These are phyloP conservation scores for Atractiella rhizophila DNA, from an alignment of 768 basidiomycete genomes.

Conservation along the genomic window DNA sequence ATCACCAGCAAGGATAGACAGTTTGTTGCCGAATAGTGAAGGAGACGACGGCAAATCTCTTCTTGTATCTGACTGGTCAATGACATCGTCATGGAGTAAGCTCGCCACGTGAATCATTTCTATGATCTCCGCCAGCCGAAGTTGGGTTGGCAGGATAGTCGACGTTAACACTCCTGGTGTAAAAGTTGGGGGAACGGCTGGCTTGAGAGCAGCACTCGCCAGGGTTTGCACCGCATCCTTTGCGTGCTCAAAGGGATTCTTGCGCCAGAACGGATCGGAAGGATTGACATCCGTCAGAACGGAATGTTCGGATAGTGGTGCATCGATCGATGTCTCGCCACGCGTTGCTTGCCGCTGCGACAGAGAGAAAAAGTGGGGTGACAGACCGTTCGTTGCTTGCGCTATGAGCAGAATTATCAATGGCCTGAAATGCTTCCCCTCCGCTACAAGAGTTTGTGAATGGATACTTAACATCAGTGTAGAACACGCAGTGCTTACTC, in stretches of 20 bases:
- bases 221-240: constrained; percentile 13
- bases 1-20: constrained; percentile 79
- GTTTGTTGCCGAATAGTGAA: constrained; percentile 65
- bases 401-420: constrained; percentile 68
- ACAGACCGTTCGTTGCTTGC: constrained; percentile 77
- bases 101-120: constrained; percentile 98
- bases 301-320: neutral
- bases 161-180: too few relatives aligned
- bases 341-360: constrained; percentile 28
- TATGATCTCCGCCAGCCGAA: constrained; percentile 76
- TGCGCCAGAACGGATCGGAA: constrained; percentile 12
- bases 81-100: constrained; percentile 72
- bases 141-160: constrained; percentile 54
- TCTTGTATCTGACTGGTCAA: constrained; percentile 46
- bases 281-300: constrained; percentile 15
- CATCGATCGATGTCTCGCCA: constrained; percentile 34
- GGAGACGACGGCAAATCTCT: constrained; percentile 44
- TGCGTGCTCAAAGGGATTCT: constrained; percentile 15
- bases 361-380: constrained; percentile 31
- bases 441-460: too few relatives aligned
- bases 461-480: too few relatives aligned
- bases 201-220: neutral
- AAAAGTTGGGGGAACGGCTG: constrained; percentile 2
- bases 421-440: constrained; percentile 60
- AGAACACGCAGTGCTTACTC: too few relatives aligned